These are phyloP conservation scores for Fusarium armeniacum DNA, from an alignment of 2,329 filamentous ascomycete genomes.

Conservation along the genomic window DNA sequence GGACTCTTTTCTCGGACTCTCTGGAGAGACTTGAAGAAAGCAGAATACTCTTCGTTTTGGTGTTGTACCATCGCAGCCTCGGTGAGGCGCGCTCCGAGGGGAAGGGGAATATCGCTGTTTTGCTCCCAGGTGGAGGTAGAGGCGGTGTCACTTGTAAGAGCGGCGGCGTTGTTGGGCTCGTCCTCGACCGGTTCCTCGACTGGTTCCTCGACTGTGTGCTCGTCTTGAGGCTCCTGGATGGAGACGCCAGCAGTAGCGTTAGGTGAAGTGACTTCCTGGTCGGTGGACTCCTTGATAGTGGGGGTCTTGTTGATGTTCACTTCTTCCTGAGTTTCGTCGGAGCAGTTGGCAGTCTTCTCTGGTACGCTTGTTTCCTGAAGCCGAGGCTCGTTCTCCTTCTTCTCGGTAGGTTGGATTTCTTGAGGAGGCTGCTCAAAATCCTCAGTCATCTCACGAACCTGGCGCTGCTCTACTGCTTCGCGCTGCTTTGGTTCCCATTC, in stretches of 20 bases:
- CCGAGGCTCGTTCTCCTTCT: neutral
- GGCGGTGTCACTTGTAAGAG: neutral
- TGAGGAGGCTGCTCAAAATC: neutral
- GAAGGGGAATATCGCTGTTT: neutral
- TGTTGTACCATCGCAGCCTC: constrained; percentile 1
- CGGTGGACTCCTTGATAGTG: neutral
- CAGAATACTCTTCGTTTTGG: neutral
- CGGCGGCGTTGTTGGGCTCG: neutral
- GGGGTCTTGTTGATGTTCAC: neutral
- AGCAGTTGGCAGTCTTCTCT: neutral
- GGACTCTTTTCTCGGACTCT: constrained; percentile 8
- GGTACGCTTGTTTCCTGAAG: neutral
- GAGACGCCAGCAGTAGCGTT: neutral
- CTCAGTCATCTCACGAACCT: constrained; percentile 11
- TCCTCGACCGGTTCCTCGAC: neutral
- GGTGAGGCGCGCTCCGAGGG: neutral
- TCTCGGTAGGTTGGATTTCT: neutral
- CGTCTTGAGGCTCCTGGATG: neutral
- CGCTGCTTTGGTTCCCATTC: neutral
- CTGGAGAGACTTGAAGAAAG: constrained; percentile 5
- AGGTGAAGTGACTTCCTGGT: neutral
- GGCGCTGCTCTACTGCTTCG: constrained; percentile 5
- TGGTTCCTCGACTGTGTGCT: neutral
- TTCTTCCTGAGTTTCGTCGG: neutral
- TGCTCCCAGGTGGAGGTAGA: neutral